Base-by-base conservation (phyloP, 2,329 filamentous ascomycete species). In the Dothideomycetes sp. region DNA sequence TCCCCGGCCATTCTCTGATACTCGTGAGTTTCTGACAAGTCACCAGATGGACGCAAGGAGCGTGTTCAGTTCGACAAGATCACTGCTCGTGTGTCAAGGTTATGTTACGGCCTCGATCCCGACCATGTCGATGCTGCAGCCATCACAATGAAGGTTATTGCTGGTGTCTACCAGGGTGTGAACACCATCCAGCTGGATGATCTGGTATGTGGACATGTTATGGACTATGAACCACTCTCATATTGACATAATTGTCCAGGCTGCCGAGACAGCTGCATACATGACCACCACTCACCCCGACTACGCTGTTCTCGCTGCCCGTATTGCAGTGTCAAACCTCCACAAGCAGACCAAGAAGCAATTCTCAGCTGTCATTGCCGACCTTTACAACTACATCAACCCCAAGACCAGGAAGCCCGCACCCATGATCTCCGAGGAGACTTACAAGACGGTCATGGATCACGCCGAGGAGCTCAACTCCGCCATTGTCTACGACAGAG, bases 271-370 rank as follows among this genome's bases (percentile, higher is more conserved):
- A 56, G 91, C 91, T 55, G 91, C 91, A 44, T 98, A 98, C 73
- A 98, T 98, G 91, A 98, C 91, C 47, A 89, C 95, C 54, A 98
- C 89, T 48, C 91, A 98, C 64, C 91, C 91, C 57, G 91, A 98
- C 70, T 98, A 98, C 64, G 91, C 91, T 62, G 93, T 96, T 61
- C 86, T 98, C 45, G 91, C 91, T 50, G 91, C 91, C 51, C 88
- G 91, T 68, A 96, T 98, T 60, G 91, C 91, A 53, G 91, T 98
- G 41, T 98, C 91, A 59, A 98, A 98, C 71, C 82, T 98, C 45
- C 91, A 98, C 80, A 98, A 98, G 71, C 91, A 98, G 75, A 98
- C 91, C 50, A 96, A 96, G 78, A 98, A 98, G 75, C 89, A 96
- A 63, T 98, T 93, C 72, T 96, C 91, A n/a, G 73, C 85, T 35